A percentile compares a stretch with the other conserved stretches of the same genome.
phyloP scores from a whole-genome alignment of 2,329 filamentous ascomycete species.

The Gnomoniopsis sp. region DNA sequence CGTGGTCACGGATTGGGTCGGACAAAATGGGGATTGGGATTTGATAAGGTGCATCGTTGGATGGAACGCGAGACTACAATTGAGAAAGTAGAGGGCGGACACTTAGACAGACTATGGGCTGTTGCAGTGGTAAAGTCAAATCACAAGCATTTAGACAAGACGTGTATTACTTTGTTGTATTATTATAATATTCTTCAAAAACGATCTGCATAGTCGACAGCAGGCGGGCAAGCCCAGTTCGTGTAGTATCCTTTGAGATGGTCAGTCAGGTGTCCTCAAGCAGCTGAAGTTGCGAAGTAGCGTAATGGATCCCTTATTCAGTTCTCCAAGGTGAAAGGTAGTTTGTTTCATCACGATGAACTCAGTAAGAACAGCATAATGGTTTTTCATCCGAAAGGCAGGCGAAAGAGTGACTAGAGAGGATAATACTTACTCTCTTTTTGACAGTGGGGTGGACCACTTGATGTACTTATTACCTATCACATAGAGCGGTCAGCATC shows the following conservation, averaged over 20 bases:
- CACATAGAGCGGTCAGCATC: slow-evolving; percentile 8
- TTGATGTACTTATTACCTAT: slow-evolving; percentile 10
- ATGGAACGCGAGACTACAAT: slow-evolving; percentile 73
- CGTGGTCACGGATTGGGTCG: slow-evolving; percentile 92
- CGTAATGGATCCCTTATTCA: slow-evolving; percentile 37
- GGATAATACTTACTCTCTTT: slow-evolving; percentile 7
- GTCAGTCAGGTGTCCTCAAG: slow-evolving; percentile 1
- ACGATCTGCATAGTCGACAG: slow-evolving; percentile 5
- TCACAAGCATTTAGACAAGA: background rate
- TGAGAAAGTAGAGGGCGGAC: slow-evolving; percentile 27
- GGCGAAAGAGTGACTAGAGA: slow-evolving; percentile 2
- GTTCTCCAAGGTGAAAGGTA: slow-evolving; percentile 61
- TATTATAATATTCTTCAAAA: background rate
- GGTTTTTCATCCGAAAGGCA: slow-evolving; percentile 48
- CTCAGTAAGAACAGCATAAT: slow-evolving; percentile 47
- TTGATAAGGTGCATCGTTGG: slow-evolving; percentile 81
- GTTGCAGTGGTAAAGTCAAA: background rate
- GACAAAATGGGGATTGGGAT: slow-evolving; percentile 84
- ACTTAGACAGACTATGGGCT: background rate
- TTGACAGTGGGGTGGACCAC: background rate
- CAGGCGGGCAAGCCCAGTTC: background rate
- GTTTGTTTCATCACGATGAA: slow-evolving; percentile 51
- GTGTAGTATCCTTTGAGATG: background rate
- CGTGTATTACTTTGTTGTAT: background rate
- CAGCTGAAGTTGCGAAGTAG: background rate